A percentile compares a stretch with the other conserved stretches of the same genome.
Conservation (phyloP, 257 asterid species). For the Nicotiana tabacum region DNA sequence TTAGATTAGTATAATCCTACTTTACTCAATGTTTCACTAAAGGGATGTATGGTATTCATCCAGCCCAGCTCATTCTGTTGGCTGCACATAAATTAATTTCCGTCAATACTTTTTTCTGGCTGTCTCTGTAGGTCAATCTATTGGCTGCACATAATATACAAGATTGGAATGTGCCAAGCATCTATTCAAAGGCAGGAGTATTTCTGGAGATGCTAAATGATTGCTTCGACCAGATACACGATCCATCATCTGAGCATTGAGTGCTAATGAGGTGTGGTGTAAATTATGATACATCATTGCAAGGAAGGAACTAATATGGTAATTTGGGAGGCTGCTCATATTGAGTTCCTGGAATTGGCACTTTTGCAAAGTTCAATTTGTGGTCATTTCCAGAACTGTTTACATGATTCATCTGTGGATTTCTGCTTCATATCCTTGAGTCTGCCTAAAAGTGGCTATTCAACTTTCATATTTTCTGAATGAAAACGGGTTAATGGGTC, state of each 20-base stretch:
- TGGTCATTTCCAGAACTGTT: constrained; percentile 90
- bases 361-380: constrained; percentile 77
- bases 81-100: too few relatives aligned
- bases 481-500: too few relatives aligned
- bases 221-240: constrained; percentile 85
- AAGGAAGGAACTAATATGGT: constrained; percentile 75
- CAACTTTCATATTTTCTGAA: too few relatives aligned
- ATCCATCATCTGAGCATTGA: constrained; percentile 61
- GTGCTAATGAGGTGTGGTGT: constrained; percentile 89
- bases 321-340: constrained; percentile 90
- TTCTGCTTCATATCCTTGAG: neutral
- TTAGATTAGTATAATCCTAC: too few relatives aligned
- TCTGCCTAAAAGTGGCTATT: neutral
- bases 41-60: too few relatives aligned
- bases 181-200: constrained; percentile 55
- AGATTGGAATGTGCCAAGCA: constrained; percentile 91
- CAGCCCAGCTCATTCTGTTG: too few relatives aligned
- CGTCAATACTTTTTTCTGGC: too few relatives aligned
- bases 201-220: constrained; percentile 87
- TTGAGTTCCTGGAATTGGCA: constrained; percentile 84
- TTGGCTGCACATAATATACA: constrained; percentile 21
- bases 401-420: constrained; percentile 27
- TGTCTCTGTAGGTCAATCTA: too few relatives aligned
- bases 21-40: too few relatives aligned
- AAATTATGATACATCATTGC: constrained; percentile 67